Evolutionary conservation across 331 rosid species (phyloP), one percentile per base, ranked within the genome.

Genomic region (Quercus phellos): DNA sequence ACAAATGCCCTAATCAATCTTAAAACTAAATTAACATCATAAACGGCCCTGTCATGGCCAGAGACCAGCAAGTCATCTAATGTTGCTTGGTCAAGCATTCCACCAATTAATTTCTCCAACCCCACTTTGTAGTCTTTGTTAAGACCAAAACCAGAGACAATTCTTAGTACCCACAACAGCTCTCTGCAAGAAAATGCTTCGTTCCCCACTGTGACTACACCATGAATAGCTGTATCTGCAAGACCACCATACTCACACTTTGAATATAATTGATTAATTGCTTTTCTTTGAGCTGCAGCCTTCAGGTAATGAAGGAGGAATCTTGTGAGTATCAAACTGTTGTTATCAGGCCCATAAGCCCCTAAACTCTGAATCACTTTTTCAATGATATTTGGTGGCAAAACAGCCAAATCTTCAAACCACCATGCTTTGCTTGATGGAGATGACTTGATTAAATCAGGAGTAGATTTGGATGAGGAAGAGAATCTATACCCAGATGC

Each of bases 41-140:
- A 79, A 70, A 88, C 86, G 38, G 91, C 90, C 77, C 76, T 85
- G 54, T 86, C 89, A 70, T 83, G 85, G 1, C 98, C 94, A 22
- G 93, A 86, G 4, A 94, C 88, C 63, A 94, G 79, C 79, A 94
- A 85, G 72, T 94, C 97, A 78, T 94, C 98, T 70, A 94, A n/a
- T 5, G 89, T 90, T 19, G 97, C 93, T 75, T 89, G 86, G 58
- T 90, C 90, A 43, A 92, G 85, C 85, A 77, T 72, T 27, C 87
- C 91, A 19, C 97, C 97, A 59, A 94, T 94, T 88, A 90, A 56
- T 46, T 78, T 87, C 87, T 94, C 98, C 74, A 92, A 72, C 58
- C 85, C 95, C 55, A 60, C 71, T 60, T 90, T 87, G 74, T 86
- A 76, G 32, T 70, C 84, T 77, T 53, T 87, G n/a, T 86, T 84